Base-by-base conservation (phyloP, 1,284 basidiomycete genomes). In the Papiliotrema nemorosa region DNA sequence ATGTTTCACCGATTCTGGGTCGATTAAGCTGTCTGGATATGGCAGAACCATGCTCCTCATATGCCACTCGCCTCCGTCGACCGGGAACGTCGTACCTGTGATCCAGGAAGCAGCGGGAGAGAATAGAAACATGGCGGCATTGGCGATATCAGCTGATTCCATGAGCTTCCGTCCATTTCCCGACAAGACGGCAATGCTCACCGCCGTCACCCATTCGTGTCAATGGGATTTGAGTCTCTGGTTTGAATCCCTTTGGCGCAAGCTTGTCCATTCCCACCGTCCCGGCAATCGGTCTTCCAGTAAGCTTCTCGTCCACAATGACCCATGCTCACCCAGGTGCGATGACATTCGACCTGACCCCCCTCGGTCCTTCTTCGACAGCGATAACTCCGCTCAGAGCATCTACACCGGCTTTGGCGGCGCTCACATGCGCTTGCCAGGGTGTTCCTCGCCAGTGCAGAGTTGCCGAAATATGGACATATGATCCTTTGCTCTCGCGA, bases 391-490 rank as follows among this genome's bases (percentile, higher is more conserved):
- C 78, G 49, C 85, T 87, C 4, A 93, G 76, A 0, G 92, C 90
- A 66, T 98, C 93, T 31, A 97, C 84, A 9, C 83, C 94, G 0
- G 93, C 93, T 76, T 97, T 97, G 20, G 94, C 94, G 13, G 93
- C 90, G 21, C 88, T 90, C 6, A 94, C 89, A 65, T 97, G 93
- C 3, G 84, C 87, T 75, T 97, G 93, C 71, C 85, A 91, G 0
- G 90, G 88, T n/a, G 86, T 84, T 82, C 90, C 90, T 55, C 78
- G 81, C 75, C 91, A 89, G 73, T 97, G 94, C 48, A 97, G 74
- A 13, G 88, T 94, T 2, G 91, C 89, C 57, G 86, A 89, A 65
- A 97, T 88, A 63, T 92, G 89, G 50, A 97, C 82, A 75, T 94
- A 97, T 3, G 88, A 78, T 25, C 93, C 94, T 58, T 82, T 81